Evolutionary conservation across 805 yeast species (phyloP), one percentile per base, ranked within the genome.

Genomic region (Starmerella apicola): DNA sequence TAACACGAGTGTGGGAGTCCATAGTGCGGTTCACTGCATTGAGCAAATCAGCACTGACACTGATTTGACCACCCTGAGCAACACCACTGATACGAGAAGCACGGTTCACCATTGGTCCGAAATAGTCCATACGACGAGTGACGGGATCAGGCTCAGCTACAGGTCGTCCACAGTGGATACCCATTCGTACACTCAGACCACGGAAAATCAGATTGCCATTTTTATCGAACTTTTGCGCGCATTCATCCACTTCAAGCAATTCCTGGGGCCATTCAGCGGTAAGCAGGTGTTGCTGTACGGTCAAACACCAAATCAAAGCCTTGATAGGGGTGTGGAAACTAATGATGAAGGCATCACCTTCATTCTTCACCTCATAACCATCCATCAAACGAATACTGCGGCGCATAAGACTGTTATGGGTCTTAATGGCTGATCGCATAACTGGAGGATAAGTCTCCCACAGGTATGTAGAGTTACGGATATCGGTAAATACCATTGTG

Each of bases 311-410:
- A 27, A 84, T 67, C 45, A 91, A 65, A 0, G 97, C 97, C 16
- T 88, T 70, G 0, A 88, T 74, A 0, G 94, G 88, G 0, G 94
- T 78, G 0, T 95, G 94, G 59, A 91, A 91, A 10, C 96, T 83
- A 12, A 91, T 96, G 83, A 91, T 86, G 52, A 91, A 91, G 0
- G 98, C 95, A 67, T 91, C 99, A 56, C 99, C 99, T 74, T 91
- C 99, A 2, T 96, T 91, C 58, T 91, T 91, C 21, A 91, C 98
- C 59, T 91, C 99, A 57, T 91, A 91, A 2, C 98, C 99, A 26
- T 97, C 96, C 55, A 82, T 83, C 35, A 86, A 78, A 51, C 95
- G 72, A 46, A 91, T 63, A 50, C 84, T 93, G 36, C 97, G 72
- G 55, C 99, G 75, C 98, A 91, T 91, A 23, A 91, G 73, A 18